Conservation (phyloP, 257 asterid species). For the Solanum chiquidenum region DNA sequence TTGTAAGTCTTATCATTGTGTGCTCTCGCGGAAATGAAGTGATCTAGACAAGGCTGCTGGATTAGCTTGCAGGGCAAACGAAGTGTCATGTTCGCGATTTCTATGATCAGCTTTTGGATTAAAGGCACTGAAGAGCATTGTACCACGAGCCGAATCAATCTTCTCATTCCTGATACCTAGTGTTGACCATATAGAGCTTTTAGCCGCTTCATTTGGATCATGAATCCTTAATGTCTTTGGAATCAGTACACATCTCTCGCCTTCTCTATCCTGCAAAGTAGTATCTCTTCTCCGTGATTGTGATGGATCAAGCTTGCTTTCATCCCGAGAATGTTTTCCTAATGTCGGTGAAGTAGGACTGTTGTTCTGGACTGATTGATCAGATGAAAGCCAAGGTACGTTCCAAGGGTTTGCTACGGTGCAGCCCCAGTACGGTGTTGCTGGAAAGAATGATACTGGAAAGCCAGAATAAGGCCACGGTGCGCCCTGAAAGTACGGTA, state of each 20-base stretch:
- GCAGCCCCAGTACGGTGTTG: conserved; percentile 23
- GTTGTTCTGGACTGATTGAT: not conserved
- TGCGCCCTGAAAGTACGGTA: conserved; percentile 11
- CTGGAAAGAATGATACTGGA: conserved; percentile 42
- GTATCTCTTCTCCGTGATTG: conserved; percentile 1
- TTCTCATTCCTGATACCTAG: conserved; percentile 19
- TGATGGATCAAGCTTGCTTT: conserved; percentile 3
- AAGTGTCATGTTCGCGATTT: conserved; percentile 5
- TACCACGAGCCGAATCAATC: not conserved
- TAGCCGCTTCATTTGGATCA: conserved; percentile 58
- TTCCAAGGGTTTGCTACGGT: conserved; percentile 28
- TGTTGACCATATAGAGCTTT: conserved; percentile 59
- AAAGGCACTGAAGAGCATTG: conserved; percentile 21
- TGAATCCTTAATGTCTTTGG: conserved; percentile 53
- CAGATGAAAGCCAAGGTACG: conserved; percentile 11
- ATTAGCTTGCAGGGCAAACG: conserved; percentile 50
- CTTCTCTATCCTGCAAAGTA: not conserved
- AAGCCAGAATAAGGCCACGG: conserved; percentile 31
- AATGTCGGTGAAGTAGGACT: conserved; percentile 18
- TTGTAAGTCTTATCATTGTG: not conserved
- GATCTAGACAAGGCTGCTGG: conserved; percentile 87
- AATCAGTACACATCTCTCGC: conserved; percentile 15
- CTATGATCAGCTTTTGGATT: conserved; percentile 17
- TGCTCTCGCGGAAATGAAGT: conserved; percentile 45
- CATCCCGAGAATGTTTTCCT: conserved; percentile 59